Evolutionary conservation across 257 asterid genomes (phyloP).

Genomic region (Rubia yunnanensis): DNA sequence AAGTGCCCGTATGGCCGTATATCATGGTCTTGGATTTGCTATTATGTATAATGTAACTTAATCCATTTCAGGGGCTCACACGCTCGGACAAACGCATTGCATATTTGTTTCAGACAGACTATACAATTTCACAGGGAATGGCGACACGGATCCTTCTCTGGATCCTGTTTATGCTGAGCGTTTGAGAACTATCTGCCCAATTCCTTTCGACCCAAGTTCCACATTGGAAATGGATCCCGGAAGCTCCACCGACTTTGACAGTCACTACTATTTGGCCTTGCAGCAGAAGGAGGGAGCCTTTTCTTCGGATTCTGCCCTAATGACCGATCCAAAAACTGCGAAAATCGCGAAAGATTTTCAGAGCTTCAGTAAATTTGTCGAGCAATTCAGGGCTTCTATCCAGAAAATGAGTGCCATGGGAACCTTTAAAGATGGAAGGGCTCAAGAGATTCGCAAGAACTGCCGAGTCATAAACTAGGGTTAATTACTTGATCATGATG

Average conservation of each 20-base stretch:
- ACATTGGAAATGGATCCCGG: slow-evolving; percentile 39
- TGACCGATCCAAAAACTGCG: slow-evolving; percentile 22
- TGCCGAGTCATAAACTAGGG: slow-evolving; percentile 22
- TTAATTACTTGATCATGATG: neutral
- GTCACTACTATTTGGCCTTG: slow-evolving; percentile 28
- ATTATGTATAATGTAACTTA: neutral
- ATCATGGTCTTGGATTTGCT: no score
- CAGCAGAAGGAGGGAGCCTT: slow-evolving; percentile 32
- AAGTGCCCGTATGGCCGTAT: no score
- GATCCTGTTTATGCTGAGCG: neutral
- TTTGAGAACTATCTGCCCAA: neutral
- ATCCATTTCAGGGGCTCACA: slow-evolving; percentile 25
- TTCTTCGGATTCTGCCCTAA: slow-evolving; percentile 47
- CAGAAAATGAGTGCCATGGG: slow-evolving; percentile 44
- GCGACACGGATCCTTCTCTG: neutral
- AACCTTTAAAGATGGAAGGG: slow-evolving; percentile 28
- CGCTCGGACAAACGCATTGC: slow-evolving; percentile 27
- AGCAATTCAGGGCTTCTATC: slow-evolving; percentile 38
- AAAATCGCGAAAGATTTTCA: slow-evolving; percentile 16
- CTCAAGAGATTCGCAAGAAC: slow-evolving; percentile 37
- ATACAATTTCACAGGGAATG: slow-evolving; percentile 23
- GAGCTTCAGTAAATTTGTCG: slow-evolving; percentile 12
- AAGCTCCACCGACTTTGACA: slow-evolving; percentile 30
- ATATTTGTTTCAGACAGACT: slow-evolving; percentile 12
- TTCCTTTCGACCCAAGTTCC: slow-evolving; percentile 21